Evolutionary conservation across 2,329 filamentous ascomycete genomes (phyloP), one percentile per base, ranked within the genome.

Genomic region (Xylariaceae sp.): DNA sequence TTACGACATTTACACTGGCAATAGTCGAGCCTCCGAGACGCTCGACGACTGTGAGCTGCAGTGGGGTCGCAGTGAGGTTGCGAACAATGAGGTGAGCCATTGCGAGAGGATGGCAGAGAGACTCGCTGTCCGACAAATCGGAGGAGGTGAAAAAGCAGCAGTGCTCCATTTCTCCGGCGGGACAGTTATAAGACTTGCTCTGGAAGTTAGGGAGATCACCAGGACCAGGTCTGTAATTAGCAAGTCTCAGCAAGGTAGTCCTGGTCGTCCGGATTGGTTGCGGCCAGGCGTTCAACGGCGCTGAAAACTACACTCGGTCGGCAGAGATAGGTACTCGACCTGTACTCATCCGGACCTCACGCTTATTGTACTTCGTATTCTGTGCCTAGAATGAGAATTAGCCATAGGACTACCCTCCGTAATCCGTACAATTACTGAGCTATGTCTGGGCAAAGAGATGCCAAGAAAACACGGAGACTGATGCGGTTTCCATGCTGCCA

Each of bases 31-130:
- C 80, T 65, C 86, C 82, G 72, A 92, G 92, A 66, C 88, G 87
- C 76, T 95, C 89, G 60, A 93, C 78, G 61, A 72, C 73, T 73
- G 86, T 87, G 67, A 97, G 82, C 66, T 87, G 84, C 57, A 96
- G 78, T n/a, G 85, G 80, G 53, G 83, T 86, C 59, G 83, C 79
- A 50, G 90, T 93, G 65, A 96, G 78, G 73, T 97, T 97, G 68
- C 92, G 90, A 68, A 97, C 84, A 3, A 83, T 89, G 66, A 96
- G 77, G 59, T 76, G 73, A 15, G 77, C 73, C 80, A 82, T 83
- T 50, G 45, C 48, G 53, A 48, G 13, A 11, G 51, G 34, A 7
- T 51, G 51, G 23, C 48, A 51, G 53, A 56, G 56, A 23, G 55
- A 30, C 44, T 61, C 62, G 11, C 44, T 18, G 15, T 63, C 59